These are phyloP conservation scores for Debaryomyces castellii DNA, from an alignment of 805 yeast genomes.

Conservation along the genomic window DNA sequence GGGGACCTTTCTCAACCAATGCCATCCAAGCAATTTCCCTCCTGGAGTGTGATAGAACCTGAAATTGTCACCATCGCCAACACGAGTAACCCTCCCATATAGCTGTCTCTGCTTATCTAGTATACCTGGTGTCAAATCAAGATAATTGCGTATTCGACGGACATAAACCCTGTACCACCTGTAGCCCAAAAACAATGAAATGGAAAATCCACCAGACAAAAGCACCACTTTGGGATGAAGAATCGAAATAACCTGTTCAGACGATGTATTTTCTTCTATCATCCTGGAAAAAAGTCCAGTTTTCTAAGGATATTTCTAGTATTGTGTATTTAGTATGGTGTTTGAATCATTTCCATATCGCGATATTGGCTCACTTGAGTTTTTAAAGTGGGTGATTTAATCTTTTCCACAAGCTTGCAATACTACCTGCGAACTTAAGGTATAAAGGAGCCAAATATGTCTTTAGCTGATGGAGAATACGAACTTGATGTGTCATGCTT, in stretches of 20 bases:
- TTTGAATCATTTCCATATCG: neutral
- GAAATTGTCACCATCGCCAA: conserved; percentile 95
- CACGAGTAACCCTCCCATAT: conserved; percentile 78
- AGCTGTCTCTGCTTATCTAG: conserved; percentile 26
- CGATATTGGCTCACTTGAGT: neutral
- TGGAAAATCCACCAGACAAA: conserved; percentile 34
- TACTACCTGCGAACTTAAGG: neutral
- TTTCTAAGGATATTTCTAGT: no score
- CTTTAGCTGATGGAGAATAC: conserved; percentile 40
- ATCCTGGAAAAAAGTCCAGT: neutral
- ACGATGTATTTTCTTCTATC: neutral
- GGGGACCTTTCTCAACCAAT: conserved; percentile 78
- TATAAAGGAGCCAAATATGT: conserved; percentile 1
- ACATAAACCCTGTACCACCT: conserved; percentile 33
- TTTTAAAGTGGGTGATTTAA: neutral
- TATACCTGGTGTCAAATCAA: conserved; percentile 37
- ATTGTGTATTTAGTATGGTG: neutral
- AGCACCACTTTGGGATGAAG: conserved; percentile 40
- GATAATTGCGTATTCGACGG: conserved; percentile 32
- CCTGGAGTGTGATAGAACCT: conserved; percentile 94
- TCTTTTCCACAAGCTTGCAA: neutral
- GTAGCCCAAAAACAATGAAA: conserved; percentile 26
- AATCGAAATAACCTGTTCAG: conserved; percentile 14
- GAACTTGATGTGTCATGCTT: conserved; percentile 37
- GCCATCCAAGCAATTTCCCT: conserved; percentile 87